phyloP scores from a whole-genome alignment of 176 grass and related monocot species.

The Carex pumila region DNA sequence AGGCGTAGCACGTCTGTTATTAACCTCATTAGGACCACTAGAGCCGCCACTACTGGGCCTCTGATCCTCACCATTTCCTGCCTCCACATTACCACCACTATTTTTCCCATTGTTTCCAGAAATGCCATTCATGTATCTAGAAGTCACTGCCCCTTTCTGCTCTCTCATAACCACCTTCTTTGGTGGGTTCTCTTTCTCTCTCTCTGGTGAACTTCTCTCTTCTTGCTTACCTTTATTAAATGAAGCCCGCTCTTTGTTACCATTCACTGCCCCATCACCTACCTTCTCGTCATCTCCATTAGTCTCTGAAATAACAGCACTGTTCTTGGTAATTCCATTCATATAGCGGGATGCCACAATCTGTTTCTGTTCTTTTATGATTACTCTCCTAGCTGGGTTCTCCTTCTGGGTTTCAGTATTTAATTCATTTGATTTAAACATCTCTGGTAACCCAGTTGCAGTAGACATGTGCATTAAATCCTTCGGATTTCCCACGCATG shows the following conservation, averaged over 20 bases:
- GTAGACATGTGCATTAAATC: constrained; percentile 97
- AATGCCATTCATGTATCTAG: constrained; percentile 87
- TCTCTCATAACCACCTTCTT: constrained; percentile 78
- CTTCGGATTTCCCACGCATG: constrained; percentile 86
- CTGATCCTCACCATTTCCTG: constrained; percentile 38
- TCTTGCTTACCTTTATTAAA: constrained; percentile 10
- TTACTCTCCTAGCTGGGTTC: constrained; percentile 30
- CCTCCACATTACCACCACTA: constrained; percentile 32
- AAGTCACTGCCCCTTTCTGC: constrained; percentile 65
- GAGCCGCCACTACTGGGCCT: constrained; percentile 42
- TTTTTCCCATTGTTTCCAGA: constrained; percentile 57
- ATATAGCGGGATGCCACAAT: constrained; percentile 26
- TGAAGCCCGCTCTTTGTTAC: not conserved
- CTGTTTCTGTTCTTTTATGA: constrained; percentile 27
- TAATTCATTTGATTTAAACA: constrained; percentile 51
- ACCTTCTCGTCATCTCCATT: constrained; percentile 21
- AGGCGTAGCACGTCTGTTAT: constrained; percentile 32
- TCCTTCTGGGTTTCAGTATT: constrained; percentile 73
- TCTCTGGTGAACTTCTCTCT: not conserved
- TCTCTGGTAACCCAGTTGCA: constrained; percentile 44
- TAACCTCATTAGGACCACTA: constrained; percentile 27
- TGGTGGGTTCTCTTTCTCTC: constrained; percentile 16
- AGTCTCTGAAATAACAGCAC: not conserved
- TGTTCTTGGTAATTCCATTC: constrained; percentile 12
- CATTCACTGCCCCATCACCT: not conserved